These are phyloP conservation scores for Naganishia kalamii DNA, from an alignment of 768 basidiomycete genomes.

Conservation along the genomic window DNA sequence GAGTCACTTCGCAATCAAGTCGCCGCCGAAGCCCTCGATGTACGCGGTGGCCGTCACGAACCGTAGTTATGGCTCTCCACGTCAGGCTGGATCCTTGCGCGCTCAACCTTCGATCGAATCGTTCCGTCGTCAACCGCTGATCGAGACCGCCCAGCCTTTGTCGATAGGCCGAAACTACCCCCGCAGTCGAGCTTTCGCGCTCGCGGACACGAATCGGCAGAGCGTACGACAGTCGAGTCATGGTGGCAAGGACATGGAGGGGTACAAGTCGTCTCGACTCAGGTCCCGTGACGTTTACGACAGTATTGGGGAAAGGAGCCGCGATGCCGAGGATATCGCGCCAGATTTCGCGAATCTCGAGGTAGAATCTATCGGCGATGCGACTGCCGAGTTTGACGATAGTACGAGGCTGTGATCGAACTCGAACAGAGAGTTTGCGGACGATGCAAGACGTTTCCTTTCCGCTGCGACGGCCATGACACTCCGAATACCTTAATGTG, in stretches of 20 bases:
- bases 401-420: background rate
- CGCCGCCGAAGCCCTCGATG: background rate
- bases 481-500: too few relatives aligned
- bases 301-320: too few relatives aligned
- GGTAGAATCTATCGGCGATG: background rate
- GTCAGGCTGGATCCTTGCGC: background rate
- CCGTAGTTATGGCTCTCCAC: background rate
- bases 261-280: background rate
- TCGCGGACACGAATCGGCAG: background rate
- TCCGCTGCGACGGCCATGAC: too few relatives aligned
- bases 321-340: background rate
- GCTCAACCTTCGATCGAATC: background rate
- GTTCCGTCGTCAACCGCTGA: background rate
- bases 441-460: too few relatives aligned
- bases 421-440: too few relatives aligned
- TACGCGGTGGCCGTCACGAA: background rate
- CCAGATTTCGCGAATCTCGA: background rate
- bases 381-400: background rate
- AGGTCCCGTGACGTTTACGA: too few relatives aligned
- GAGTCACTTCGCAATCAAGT: too few relatives aligned
- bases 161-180: constrained; percentile 10
- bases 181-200: background rate
- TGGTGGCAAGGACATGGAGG: background rate
- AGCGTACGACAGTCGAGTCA: background rate
- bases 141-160: background rate